Base-by-base conservation (phyloP, 2,329 filamentous ascomycete genomes). In the Endothia cerciana region DNA sequence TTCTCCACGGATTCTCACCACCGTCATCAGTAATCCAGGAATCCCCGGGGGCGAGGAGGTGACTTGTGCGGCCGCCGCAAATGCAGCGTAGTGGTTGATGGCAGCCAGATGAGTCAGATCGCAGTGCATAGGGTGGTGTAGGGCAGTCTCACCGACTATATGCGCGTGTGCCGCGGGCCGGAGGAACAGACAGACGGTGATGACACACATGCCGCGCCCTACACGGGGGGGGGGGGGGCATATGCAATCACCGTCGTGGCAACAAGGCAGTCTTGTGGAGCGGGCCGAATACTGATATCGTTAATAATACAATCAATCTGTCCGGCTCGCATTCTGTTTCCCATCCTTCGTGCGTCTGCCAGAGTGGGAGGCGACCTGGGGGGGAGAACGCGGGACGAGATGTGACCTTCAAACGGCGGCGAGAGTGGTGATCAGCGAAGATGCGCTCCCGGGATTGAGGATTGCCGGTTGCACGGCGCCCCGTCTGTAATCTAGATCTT, bases 91-190 rank as follows among this genome's bases (percentile, higher is more conserved):
- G 25, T 43, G 38, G 38, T 30, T 13, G 53, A 5, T 22, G 25
- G 55, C 33, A 53, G 30, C 53, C 60, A 56, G 60, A 43, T 64
- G 65, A 64, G 62, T 66, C 65, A 66, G 65, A 64, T 58, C 63
- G 43, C 33, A 11, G 4, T 36, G 58, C 19, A 45, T 56, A 30
- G 13, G 47, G 53, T 30, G 15, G 40, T 36, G 61, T 8, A 36
- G 40, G 43, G 40, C 28, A 22, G 53, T 43, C 47, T 67, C 65
- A 67, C 65, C 65, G 65, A 67, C 62, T 62, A 57, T 64, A 64
- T 67, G 65, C 65, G 40, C 49, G 47, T 51, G 47, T 3, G 51
- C 40, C 55, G 61, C 65, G 22, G 60, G 47, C 61, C 13, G 38
- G 15, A 30, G 7, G 49, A 11, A 28, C 19, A 25, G 33, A 57